A percentile compares a stretch with the other conserved stretches of the same genome.
These are phyloP conservation scores for Penicillium frequentans DNA, from an alignment of 2,329 filamentous ascomycete species.

Conservation along the genomic window DNA sequence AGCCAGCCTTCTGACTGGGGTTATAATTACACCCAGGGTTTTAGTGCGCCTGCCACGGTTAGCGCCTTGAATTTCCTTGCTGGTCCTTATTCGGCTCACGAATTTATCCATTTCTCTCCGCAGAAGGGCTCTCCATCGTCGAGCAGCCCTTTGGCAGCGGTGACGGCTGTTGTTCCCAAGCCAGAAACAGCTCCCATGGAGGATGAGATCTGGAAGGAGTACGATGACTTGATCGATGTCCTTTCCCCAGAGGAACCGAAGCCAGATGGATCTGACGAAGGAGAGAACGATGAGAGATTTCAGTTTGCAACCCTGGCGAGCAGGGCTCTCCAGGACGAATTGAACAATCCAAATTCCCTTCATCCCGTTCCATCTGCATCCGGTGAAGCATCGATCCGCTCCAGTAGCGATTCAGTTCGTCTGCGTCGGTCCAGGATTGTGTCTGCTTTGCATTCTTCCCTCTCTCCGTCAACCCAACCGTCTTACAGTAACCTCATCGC, in stretches of 20 bases:
- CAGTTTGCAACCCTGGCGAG: constrained; percentile 40
- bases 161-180: constrained; percentile 66
- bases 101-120: constrained; percentile 74
- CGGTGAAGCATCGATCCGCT: constrained; percentile 26
- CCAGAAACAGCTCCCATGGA: constrained; percentile 65
- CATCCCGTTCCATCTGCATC: constrained; percentile 9
- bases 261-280: constrained; percentile 14
- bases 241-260: constrained; percentile 48
- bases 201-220: constrained; percentile 93
- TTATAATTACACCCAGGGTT: constrained; percentile 32
- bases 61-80: constrained; percentile 35
- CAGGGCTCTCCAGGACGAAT: constrained; percentile 37
- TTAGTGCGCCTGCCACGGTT: constrained; percentile 32
- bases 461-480: constrained; percentile 52
- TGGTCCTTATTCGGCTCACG: constrained; percentile 45
- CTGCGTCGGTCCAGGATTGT: constrained; percentile 53
- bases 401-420: constrained; percentile 38
- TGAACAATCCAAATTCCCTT: constrained; percentile 23
- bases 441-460: constrained; percentile 50
- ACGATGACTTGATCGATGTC: constrained; percentile 79
- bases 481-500: constrained; percentile 56
- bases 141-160: constrained; percentile 64
- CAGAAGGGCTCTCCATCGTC: constrained; percentile 72
- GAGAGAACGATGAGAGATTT: constrained; percentile 30
- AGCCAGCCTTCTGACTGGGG: constrained; percentile 25